phyloP scores from a whole-genome alignment of 2,329 filamentous ascomycete genomes.

The Clarireedia paspali region DNA sequence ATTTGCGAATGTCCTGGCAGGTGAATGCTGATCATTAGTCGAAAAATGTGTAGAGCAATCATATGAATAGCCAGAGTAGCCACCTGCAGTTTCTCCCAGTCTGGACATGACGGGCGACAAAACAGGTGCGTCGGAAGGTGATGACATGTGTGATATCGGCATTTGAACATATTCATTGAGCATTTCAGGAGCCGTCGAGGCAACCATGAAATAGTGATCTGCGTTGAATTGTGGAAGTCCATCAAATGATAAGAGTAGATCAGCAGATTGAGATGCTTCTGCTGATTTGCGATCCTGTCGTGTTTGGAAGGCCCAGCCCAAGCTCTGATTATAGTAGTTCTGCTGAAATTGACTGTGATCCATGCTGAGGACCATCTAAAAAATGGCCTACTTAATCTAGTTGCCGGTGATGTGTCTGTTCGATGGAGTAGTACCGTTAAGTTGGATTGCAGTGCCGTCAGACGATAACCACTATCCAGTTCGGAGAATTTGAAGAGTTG shows the following conservation, averaged over 20 bases:
- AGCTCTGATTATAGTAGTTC: slow-evolving; percentile 16
- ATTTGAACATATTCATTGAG: slow-evolving; percentile 13
- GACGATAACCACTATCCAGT: slow-evolving; percentile 20
- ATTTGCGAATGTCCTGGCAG: slow-evolving; percentile 9
- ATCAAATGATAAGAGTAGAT: slow-evolving; percentile 20
- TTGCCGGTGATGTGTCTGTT: slow-evolving; percentile 19
- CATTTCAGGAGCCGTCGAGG: slow-evolving; percentile 12
- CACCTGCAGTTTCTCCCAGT: slow-evolving; percentile 12
- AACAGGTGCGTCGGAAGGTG: slow-evolving; percentile 15
- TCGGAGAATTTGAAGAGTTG: slow-evolving; percentile 25
- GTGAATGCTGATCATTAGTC: slow-evolving; percentile 9
- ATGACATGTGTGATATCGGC: slow-evolving; percentile 15
- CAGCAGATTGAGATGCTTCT: slow-evolving; percentile 15
- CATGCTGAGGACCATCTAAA: slow-evolving; percentile 21
- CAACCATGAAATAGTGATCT: slow-evolving; percentile 20
- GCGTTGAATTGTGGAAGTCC: slow-evolving; percentile 19
- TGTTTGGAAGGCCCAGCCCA: slow-evolving; percentile 7
- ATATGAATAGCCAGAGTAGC: slow-evolving; percentile 19
- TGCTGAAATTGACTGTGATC: slow-evolving; percentile 21
- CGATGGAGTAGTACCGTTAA: slow-evolving; percentile 20
- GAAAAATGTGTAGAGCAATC: slow-evolving; percentile 15
- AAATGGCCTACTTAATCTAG: slow-evolving; percentile 13
- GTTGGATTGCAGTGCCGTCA: slow-evolving; percentile 24
- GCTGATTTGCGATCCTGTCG: slow-evolving; percentile 14
- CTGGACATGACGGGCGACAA: slow-evolving; percentile 10